phyloP scores from a whole-genome alignment of 2,329 filamentous ascomycete species.

The Cytospora piceicola region DNA sequence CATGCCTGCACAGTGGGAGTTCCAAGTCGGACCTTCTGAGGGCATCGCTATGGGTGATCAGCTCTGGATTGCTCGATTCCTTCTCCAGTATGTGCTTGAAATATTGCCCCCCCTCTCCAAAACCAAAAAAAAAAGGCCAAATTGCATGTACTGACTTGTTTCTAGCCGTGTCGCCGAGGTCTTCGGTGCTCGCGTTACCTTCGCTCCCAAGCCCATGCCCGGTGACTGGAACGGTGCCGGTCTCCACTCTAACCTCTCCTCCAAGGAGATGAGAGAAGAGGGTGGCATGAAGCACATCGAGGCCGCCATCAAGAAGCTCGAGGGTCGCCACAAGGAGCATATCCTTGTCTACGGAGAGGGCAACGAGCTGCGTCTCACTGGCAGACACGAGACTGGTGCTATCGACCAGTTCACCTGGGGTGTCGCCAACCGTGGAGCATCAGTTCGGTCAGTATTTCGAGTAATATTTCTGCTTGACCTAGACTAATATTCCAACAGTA shows the following conservation, averaged over 20 bases:
- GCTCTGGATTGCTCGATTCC: conserved; percentile 91
- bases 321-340: conserved; percentile 73
- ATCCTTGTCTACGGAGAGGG: conserved; percentile 64
- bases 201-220: conserved; percentile 88
- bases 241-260: conserved; percentile 93
- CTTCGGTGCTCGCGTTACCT: conserved; percentile 93
- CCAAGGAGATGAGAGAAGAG: conserved; percentile 82
- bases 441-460: conserved; percentile 62
- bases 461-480: not conserved
- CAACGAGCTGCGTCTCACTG: conserved; percentile 92
- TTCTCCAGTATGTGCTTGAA: conserved; percentile 61
- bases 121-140: too few species aligned
- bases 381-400: conserved; percentile 88
- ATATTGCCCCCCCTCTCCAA: conserved; percentile 48
- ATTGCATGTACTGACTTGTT: conserved; percentile 48
- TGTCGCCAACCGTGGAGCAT: conserved; percentile 93
- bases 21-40: conserved; percentile 88
- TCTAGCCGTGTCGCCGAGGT: conserved; percentile 78
- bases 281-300: conserved; percentile 97
- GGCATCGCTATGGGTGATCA: conserved; percentile 91
- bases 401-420: conserved; percentile 95
- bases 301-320: conserved; percentile 80
- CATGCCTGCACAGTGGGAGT: conserved; percentile 97
- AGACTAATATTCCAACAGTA: conserved; percentile 40
- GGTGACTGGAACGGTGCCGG: conserved; percentile 91